These are phyloP conservation scores for Cupressus sempervirens DNA, from an alignment of 75 land plant genomes.

Conservation along the genomic window DNA sequence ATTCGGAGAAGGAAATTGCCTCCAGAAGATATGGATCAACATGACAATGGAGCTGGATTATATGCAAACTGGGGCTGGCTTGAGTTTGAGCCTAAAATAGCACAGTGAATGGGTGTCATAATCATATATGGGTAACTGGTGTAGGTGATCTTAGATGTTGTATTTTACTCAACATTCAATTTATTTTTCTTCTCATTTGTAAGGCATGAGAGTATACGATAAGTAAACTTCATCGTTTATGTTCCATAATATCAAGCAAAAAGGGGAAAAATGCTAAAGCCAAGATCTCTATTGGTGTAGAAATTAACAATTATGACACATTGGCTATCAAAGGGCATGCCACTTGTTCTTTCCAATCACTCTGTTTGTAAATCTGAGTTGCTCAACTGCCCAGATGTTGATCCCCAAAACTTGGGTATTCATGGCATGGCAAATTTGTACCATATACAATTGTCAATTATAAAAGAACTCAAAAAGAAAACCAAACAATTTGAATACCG, in stretches of 20 bases:
- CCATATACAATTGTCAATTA: background rate
- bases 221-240: background rate
- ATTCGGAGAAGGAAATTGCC: slow-evolving; percentile 16
- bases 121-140: background rate
- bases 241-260: slow-evolving; percentile 1
- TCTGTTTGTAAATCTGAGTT: background rate
- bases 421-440: background rate
- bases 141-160: background rate
- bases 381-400: background rate
- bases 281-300: background rate
- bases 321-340: background rate
- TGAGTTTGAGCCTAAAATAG: slow-evolving; percentile 40
- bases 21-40: slow-evolving; percentile 22
- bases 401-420: background rate
- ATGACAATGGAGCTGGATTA: slow-evolving; percentile 39
- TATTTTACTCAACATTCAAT: background rate
- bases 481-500: background rate
- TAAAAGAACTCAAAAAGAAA: background rate
- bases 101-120: background rate
- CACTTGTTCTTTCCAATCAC: background rate
- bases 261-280: background rate
- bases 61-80: slow-evolving; percentile 79
- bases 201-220: background rate
- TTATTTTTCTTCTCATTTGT: background rate
- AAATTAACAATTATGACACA: background rate